A percentile compares a stretch with the other conserved stretches of the same genome.
These are phyloP conservation scores for Suillus ampliporus DNA, from an alignment of 768 basidiomycete species.

Conservation along the genomic window DNA sequence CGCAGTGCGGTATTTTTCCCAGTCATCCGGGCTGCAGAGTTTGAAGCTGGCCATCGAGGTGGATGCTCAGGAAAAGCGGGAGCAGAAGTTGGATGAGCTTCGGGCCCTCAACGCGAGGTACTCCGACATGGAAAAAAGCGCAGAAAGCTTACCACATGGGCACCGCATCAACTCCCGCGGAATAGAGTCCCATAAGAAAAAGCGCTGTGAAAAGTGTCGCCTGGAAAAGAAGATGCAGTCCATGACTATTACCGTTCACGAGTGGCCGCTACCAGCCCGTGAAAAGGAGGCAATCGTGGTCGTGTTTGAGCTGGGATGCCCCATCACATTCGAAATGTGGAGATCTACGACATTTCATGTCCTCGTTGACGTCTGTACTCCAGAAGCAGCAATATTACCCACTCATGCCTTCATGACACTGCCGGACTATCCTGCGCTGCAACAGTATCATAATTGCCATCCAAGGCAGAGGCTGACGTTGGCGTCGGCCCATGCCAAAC, in stretches of 20 bases:
- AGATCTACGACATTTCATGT: slow-evolving; percentile 46
- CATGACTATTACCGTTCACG: slow-evolving; percentile 44
- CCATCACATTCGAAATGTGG: slow-evolving; percentile 49
- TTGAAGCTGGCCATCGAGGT: slow-evolving; percentile 39
- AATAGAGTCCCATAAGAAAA: background rate
- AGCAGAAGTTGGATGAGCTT: slow-evolving; percentile 23
- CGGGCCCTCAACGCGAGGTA: slow-evolving; percentile 22
- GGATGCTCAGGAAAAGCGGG: slow-evolving; percentile 27
- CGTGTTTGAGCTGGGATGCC: slow-evolving; percentile 50
- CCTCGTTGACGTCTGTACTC: slow-evolving; percentile 42
- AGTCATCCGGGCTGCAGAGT: slow-evolving; percentile 24
- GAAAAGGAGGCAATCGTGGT: slow-evolving; percentile 30
- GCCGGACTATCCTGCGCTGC: slow-evolving; percentile 17
- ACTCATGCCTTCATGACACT: slow-evolving; percentile 22
- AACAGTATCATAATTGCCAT: slow-evolving; percentile 21
- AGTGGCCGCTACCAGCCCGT: slow-evolving; percentile 51
- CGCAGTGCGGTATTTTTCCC: slow-evolving; percentile 40
- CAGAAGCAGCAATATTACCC: slow-evolving; percentile 4
- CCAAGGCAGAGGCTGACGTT: slow-evolving; percentile 27
- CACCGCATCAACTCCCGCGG: background rate
- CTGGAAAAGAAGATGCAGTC: slow-evolving; percentile 19
- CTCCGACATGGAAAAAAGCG: background rate
- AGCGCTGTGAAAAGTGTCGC: slow-evolving; percentile 36
- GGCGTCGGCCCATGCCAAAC: slow-evolving; percentile 28
- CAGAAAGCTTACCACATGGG: background rate